Percentiles rank a stretch among this genome's conserved stretches.
These are phyloP conservation scores for Centaurea solstitialis DNA, from an alignment of 129 eudicot species.

Conservation along the genomic window DNA sequence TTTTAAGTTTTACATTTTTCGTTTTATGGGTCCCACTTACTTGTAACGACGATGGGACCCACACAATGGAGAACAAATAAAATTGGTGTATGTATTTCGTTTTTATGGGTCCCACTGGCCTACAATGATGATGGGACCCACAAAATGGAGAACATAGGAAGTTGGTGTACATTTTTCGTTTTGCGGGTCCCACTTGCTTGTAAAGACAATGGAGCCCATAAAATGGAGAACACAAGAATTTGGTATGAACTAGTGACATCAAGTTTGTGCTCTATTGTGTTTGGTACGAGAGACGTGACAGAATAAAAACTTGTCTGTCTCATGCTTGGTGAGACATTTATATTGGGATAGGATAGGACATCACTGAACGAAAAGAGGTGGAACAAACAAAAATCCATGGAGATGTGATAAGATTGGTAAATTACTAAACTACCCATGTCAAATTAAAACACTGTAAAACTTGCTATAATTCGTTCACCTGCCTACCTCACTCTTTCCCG, in stretches of 20 bases:
- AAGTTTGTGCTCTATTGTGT: background rate
- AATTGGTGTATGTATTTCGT: background rate
- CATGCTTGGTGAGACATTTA: background rate
- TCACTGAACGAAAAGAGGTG: background rate
- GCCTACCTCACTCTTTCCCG: background rate
- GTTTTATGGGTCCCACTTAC: background rate
- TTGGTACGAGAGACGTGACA: background rate
- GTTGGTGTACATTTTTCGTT: background rate
- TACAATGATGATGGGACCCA: no score
- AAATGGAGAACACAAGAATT: background rate
- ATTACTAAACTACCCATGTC: background rate
- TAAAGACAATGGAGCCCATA: background rate
- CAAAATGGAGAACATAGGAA: no score
- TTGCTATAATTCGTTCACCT: background rate
- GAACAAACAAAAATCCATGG: background rate
- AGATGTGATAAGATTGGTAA: background rate
- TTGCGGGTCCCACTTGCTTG: conserved; percentile 1
- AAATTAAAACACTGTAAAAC: background rate
- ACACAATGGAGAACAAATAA: background rate
- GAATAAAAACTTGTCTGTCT: background rate
- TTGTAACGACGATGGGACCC: background rate
- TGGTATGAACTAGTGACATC: background rate
- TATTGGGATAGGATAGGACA: background rate
- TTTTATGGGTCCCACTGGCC: no score
- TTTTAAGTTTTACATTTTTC: background rate